Evolutionary conservation across 805 yeast species (phyloP).

Genomic region (Candida nonsorbophila): DNA sequence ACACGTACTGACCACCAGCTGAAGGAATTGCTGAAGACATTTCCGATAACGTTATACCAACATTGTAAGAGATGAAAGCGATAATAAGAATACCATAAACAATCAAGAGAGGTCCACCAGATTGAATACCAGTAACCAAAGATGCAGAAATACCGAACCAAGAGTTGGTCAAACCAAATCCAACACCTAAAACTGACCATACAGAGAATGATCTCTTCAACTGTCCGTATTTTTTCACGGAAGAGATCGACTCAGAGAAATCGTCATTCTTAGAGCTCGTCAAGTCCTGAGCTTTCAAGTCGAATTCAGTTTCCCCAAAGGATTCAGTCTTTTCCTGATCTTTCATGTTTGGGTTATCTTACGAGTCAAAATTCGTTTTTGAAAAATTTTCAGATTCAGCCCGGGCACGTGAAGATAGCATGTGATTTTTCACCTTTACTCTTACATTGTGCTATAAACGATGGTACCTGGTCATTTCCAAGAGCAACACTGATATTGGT

Average conservation of each 20-base stretch:
- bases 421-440: too few relatives aligned
- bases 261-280: slow-evolving; percentile 1
- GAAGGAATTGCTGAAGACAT: slow-evolving; percentile 49
- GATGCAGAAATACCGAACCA: slow-evolving; percentile 60
- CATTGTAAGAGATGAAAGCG: slow-evolving; percentile 40
- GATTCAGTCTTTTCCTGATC: too few relatives aligned
- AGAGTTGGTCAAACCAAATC: slow-evolving; percentile 56
- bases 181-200: slow-evolving; percentile 48
- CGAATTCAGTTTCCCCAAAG: too few relatives aligned
- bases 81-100: slow-evolving; percentile 53
- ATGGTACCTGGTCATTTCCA: too few relatives aligned
- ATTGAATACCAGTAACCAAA: slow-evolving; percentile 46
- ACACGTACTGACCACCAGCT: slow-evolving; percentile 57
- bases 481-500: too few relatives aligned
- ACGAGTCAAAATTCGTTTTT: too few relatives aligned
- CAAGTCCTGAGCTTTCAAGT: slow-evolving; percentile 8
- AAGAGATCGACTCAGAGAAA: slow-evolving; percentile 1
- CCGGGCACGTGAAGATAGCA: too few relatives aligned
- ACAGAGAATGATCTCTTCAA: slow-evolving; percentile 5
- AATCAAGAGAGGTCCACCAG: slow-evolving; percentile 56
- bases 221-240: slow-evolving; percentile 5
- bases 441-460: too few relatives aligned
- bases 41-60: slow-evolving; percentile 51
- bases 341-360: too few relatives aligned
- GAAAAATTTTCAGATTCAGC: too few relatives aligned